These are phyloP conservation scores for Fistulinella prunicolor DNA, from an alignment of 768 basidiomycete genomes.

Conservation along the genomic window DNA sequence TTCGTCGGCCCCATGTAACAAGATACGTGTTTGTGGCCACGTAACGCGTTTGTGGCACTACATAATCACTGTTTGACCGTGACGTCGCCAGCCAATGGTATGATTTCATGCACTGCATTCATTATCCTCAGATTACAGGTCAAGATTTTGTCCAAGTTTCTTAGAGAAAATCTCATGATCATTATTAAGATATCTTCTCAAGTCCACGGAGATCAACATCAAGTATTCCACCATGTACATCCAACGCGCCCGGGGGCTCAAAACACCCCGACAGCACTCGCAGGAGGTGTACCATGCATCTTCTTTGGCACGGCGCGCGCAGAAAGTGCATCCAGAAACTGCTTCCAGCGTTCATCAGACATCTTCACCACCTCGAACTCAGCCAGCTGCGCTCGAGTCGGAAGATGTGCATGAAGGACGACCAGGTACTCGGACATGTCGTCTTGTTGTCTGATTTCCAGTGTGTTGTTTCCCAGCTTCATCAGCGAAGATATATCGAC, in stretches of 20 bases:
- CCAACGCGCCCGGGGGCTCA: background rate
- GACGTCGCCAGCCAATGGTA: too few species aligned
- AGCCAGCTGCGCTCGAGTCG: slow-evolving; percentile 44
- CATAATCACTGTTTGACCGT: too few species aligned
- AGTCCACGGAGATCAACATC: too few species aligned
- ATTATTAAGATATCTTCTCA: too few species aligned
- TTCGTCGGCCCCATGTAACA: slow-evolving; percentile 27
- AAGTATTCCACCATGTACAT: too few species aligned
- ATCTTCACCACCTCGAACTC: slow-evolving; percentile 13
- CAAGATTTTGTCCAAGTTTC: too few species aligned
- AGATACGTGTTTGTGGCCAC: too few species aligned
- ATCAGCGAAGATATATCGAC: slow-evolving; percentile 52
- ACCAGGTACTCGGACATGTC: slow-evolving; percentile 47
- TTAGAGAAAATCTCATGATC: too few species aligned
- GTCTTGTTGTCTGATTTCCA: slow-evolving; percentile 42
- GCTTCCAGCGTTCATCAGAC: slow-evolving; percentile 22
- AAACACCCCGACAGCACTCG: background rate
- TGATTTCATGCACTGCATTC: too few species aligned
- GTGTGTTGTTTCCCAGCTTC: slow-evolving; percentile 37
- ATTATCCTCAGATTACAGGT: too few species aligned
- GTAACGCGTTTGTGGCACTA: slow-evolving; percentile 15
- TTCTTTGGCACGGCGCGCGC: slow-evolving; percentile 1
- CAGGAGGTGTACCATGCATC: background rate
- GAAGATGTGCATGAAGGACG: slow-evolving; percentile 48
- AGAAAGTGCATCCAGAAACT: slow-evolving; percentile 15